Evolutionary conservation across 441 rosid genomes (phyloP), one percentile per base, ranked within the genome.

Genomic region (Brassica hybrid): DNA sequence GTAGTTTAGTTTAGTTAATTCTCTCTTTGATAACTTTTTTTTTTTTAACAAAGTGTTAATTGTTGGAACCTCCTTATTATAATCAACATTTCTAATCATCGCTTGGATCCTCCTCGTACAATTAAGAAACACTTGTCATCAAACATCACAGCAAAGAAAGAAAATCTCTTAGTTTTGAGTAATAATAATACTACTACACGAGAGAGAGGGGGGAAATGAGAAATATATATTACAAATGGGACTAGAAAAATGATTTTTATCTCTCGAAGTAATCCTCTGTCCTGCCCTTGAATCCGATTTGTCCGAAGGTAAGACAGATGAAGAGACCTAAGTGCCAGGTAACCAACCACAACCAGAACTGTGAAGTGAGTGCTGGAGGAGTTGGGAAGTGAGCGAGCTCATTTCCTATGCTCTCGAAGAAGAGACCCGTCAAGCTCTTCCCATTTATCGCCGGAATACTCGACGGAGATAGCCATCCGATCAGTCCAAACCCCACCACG

Each of bases 271-370:
- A 95, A 30, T 84, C 87, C 18, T 93, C 98, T 18, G 89, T 83
- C 91, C 96, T 91, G 61, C 98, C 98, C 78, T 91, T 91, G 84
- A 93, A 95, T 8, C 99, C 96, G 76, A 95, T 95, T 79, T 95
- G 98, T 54, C 98, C 98, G 74, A 91, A 95, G 12, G 98, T 91
- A 21, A 95, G 92, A 83, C 89, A 86, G 64, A 95, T 0, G 87
- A 95, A 95, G 72, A 95, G 74, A 3, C 98, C 96, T 2, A 93
- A 4, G 76, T 93, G 98, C 97, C 99, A 91, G 2, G 87, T 77
- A 2, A 90, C 4, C 87, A 91, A 10, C 97, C 96, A 95, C 85
- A 91, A 72, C 97, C 99, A 91, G 65, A 91, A 93, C 71, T 79
- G 93, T 21, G 23, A 21, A 21, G 23, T 21, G 23, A 21, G 23